Percentiles rank a stretch among this genome's conserved stretches.
These are phyloP conservation scores for Solanum neorickii DNA, from an alignment of 257 asterid genomes.

Conservation along the genomic window DNA sequence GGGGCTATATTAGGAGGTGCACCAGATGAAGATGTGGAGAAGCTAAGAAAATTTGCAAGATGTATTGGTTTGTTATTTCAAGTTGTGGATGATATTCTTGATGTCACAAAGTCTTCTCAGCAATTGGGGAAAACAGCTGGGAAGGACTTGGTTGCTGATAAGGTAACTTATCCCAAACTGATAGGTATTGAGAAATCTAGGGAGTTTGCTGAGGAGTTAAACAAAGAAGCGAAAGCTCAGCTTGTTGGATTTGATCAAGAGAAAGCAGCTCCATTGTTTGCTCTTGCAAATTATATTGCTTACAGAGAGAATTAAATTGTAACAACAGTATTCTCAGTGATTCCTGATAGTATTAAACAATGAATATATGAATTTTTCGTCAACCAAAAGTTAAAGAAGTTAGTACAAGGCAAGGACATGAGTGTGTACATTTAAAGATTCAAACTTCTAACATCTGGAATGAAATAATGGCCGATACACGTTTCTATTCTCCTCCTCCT, in stretches of 20 bases:
- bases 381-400: not conserved
- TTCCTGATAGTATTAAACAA: not conserved
- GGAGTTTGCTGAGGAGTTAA: conserved; percentile 47
- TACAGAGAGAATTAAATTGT: conserved; percentile 28
- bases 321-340: not conserved
- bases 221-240: conserved; percentile 37
- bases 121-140: conserved; percentile 63
- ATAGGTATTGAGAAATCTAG: conserved; percentile 45
- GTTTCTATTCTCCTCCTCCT: not conserved
- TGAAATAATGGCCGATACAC: not conserved
- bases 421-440: not conserved
- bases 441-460: not conserved
- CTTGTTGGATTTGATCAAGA: conserved; percentile 34
- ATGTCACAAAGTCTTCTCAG: conserved; percentile 44
- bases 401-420: not conserved
- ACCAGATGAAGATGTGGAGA: conserved; percentile 21
- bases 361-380: not conserved
- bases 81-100: conserved; percentile 53
- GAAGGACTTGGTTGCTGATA: conserved; percentile 46
- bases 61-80: conserved; percentile 50
- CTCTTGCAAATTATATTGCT: conserved; percentile 49
- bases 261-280: conserved; percentile 42
- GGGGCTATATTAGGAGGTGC: conserved; percentile 60
- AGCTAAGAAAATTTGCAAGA: conserved; percentile 38
- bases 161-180: conserved; percentile 50